Evolutionary conservation across 2,329 filamentous ascomycete genomes (phyloP), one percentile per base, ranked within the genome.

Genomic region (Aspergillus sclerotialis): DNA sequence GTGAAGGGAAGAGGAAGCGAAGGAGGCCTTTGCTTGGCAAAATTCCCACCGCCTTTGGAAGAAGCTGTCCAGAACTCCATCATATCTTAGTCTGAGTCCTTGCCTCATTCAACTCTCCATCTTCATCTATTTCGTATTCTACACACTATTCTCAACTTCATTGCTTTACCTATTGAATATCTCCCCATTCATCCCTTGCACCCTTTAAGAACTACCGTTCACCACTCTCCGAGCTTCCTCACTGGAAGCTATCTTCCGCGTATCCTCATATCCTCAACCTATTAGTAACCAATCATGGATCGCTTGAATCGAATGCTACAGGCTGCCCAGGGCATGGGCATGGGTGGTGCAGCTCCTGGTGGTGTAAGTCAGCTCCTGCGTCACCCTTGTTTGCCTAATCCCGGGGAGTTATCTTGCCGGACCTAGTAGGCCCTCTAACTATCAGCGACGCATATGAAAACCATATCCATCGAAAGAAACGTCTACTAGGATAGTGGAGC

Each of bases 271-370:
- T 30, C 29, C 39, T 37, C 32, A 30, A 29, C 41, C 35, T 52
- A 41, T 36, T 28, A 35, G 23, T 40, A 35, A 38, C 41, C 41
- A 50, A 70, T 46, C 39, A 96, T 95, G 90, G 90, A 96, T 60
- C 82, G 90, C 61, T 80, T 95, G 64, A 88, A 85, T 68, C 80
- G 84, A 61, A 83, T 95, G 79, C 76, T 95, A 51, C 81, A 83
- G 45, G 76, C 76, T 47, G 84, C 84, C 53, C 74, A 78, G 55
- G 70, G 72, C 59, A 78, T 73, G 67, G 67, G 69, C 27, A 65
- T 67, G 55, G 56, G 54, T 11, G 46, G 50, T 15, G 50, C 45
- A 37, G 55, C 57, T 33, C 56, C 60, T 25, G 59, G 59, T 54
- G 60, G 57, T 46, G 63, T 65, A 55, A 60, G 61, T 58, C 35